Base-by-base conservation (phyloP, 495 filamentous ascomycete species). In the Tuber aestivum region DNA sequence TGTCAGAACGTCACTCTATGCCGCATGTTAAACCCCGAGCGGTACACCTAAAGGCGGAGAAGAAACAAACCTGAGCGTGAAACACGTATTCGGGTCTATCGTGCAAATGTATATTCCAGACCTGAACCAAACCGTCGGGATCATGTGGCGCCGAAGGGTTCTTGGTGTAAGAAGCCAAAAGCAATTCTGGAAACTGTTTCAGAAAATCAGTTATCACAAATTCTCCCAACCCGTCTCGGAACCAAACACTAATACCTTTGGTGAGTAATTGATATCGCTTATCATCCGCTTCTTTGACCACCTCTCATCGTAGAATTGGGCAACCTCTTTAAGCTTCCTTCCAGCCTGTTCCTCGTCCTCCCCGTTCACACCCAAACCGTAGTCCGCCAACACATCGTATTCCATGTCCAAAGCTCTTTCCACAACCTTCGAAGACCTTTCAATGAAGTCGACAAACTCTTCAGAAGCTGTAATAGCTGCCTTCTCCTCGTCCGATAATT, bases 221-320 rank as follows among this genome's bases (percentile, higher is more conserved):
- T 65, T 65, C 56, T 32, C 56, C 27, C 27, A 35, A 65, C 56
- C 16, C 56, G 56, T 35, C 4, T 18, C 27, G 7, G 56, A 65
- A 32, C 27, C 56, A 65, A 65, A 41, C 44, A 35, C 35, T 23
- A 79, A 82, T 82, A 91, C 90, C 89, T 96, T 97, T 27, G 93
- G 92, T 40, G 94, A 97, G 83, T 97, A 98, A 84, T 92, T 91
- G 70, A 98, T 87, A 80, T 93, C 92, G 82, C 91, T 97, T 81
- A 98, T 91, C 93, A 97, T 97, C 76, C 96, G 90, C 85, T 97
- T 97, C 85, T 94, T 95, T 83, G 94, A 97, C 94, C 94, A 97
- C 82, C 93, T 86, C 75, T 97, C 94, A 80, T 97, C 93, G 84
- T 91, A 97, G 84, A 98, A 98, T 81, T 97, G 94, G 23, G 90